phyloP scores from a whole-genome alignment of 2,329 filamentous ascomycete genomes.

The Pseudogymnoascus verrucosus region DNA sequence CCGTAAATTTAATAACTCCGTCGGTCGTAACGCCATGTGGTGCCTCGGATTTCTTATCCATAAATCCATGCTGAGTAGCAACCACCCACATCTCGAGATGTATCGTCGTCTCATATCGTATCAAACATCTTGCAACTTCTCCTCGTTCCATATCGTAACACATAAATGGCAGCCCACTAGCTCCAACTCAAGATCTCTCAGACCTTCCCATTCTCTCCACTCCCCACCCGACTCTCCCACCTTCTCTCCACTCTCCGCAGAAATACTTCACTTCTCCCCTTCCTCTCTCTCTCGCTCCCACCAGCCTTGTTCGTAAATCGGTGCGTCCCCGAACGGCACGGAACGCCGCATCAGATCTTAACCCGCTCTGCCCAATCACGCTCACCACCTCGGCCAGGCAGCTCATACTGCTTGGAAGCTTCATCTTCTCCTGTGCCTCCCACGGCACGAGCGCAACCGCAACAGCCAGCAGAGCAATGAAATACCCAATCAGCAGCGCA shows the following conservation, averaged over 20 bases:
- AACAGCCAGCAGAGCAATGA: conserved; percentile 52
- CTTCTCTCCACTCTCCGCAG: conserved; percentile 23
- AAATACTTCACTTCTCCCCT: conserved; percentile 18
- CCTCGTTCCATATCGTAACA: background rate
- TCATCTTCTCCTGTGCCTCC: conserved; percentile 44
- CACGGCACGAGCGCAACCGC: background rate
- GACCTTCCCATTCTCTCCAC: conserved; percentile 23
- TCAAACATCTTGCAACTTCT: conserved; percentile 1
- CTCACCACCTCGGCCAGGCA: conserved; percentile 70
- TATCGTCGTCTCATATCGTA: conserved; percentile 10
- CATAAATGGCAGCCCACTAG: background rate
- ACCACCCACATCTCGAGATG: conserved; percentile 10
- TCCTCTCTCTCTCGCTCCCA: conserved; percentile 13
- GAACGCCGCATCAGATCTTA: conserved; percentile 67
- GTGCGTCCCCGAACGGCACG: conserved; percentile 56
- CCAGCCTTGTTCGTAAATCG: conserved; percentile 62
- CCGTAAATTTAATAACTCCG: conserved; percentile 7
- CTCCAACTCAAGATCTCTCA: conserved; percentile 3
- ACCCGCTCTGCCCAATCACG: conserved; percentile 65
- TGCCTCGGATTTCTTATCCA: background rate
- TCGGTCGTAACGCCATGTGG: conserved; percentile 15
- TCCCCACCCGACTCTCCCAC: conserved; percentile 23
- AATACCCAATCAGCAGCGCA: conserved; percentile 62
- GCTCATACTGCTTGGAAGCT: conserved; percentile 65
- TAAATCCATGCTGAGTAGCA: conserved; percentile 9